Evolutionary conservation across 2,329 filamentous ascomycete species (phyloP), one percentile per base, ranked within the genome.

Genomic region (Sporothrix pseudoabietina): DNA sequence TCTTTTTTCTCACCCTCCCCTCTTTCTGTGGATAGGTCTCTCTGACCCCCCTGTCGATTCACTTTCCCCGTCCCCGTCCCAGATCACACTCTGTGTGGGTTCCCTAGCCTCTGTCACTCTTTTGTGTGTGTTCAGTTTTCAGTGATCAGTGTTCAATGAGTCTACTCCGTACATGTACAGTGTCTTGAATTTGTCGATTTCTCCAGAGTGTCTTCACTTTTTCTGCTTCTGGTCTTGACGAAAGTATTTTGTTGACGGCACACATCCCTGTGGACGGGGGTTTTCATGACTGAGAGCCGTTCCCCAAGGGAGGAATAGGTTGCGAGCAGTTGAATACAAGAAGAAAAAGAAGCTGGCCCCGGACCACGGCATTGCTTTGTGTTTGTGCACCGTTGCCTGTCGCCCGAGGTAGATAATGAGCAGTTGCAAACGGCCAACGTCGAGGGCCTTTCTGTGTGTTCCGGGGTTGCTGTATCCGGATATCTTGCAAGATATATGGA

Each of bases 61-160:
- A 41, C 66, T 69, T 69, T 35, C 69, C 69, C 57, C 55, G 55
- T 35, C 69, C 69, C 57, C 55, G 55, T 65, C 69, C 69, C 69
- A 71, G 47, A 71, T 71, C 69, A 71, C 55, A 71, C 69, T 47
- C 55, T 65, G 41, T 47, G 69, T 59, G 69, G 41, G 19, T 63
- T 47, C 12, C 22, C 69, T 69, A 30, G 61, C 19, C 16, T 63
- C 57, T n/a, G 32, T 22, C 35, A 22, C 19, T 63, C 35, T 22
- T 44, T 41, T 55, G 22, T 10, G 22, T 55, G 22, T 26, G 8
- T 54, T 54, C 8, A 35, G 14, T 54, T n/a, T 55, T 30, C 52
- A 55, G n/a, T 55, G n/a, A 3, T 7, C 35, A 35, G 5, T 35
- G 35, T 8, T 35, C 26, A 26, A 26, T 26, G 26, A 26, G 26